These are phyloP conservation scores for Kalaharituber pfeilii DNA, from an alignment of 2,329 filamentous ascomycete species.

Conservation along the genomic window DNA sequence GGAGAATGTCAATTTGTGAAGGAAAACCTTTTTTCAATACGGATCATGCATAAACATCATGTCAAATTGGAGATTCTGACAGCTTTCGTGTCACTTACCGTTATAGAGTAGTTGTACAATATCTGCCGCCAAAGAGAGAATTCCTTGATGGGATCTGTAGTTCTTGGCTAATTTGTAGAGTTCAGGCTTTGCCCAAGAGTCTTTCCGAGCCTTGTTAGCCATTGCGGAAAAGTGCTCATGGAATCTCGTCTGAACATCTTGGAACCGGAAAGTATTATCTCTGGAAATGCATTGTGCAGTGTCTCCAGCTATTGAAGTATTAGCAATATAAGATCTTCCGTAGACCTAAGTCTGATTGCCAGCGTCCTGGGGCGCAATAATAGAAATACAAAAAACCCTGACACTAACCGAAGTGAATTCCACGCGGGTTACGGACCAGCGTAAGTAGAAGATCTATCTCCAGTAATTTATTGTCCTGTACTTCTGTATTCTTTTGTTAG, in stretches of 20 bases:
- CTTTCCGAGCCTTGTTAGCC: neutral
- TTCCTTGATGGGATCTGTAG: constrained; percentile 26
- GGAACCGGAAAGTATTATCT: constrained; percentile 26
- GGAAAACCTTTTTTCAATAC: constrained; percentile 8
- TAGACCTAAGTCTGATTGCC: no score
- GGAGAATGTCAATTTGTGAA: constrained; percentile 10
- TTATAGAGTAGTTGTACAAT: constrained; percentile 17
- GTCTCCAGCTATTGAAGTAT: constrained; percentile 18
- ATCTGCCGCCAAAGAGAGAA: constrained; percentile 23
- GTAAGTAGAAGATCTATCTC: constrained; percentile 23
- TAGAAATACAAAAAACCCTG: no score
- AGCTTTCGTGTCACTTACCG: neutral
- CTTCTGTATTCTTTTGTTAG: no score
- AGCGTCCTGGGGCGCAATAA: no score
- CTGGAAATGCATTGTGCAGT: constrained; percentile 27
- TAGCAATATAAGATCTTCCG: no score
- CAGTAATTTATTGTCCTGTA: constrained; percentile 24
- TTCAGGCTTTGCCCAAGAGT: constrained; percentile 14
- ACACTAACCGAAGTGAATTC: constrained; percentile 20
- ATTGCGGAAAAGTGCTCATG: neutral
- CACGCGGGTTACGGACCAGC: constrained; percentile 21
- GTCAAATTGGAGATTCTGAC: neutral
- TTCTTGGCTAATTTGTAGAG: constrained; percentile 23
- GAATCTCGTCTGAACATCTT: constrained; percentile 21
- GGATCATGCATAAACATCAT: neutral